phyloP scores from a whole-genome alignment of 129 eudicot species.

The Apium graveolens region DNA sequence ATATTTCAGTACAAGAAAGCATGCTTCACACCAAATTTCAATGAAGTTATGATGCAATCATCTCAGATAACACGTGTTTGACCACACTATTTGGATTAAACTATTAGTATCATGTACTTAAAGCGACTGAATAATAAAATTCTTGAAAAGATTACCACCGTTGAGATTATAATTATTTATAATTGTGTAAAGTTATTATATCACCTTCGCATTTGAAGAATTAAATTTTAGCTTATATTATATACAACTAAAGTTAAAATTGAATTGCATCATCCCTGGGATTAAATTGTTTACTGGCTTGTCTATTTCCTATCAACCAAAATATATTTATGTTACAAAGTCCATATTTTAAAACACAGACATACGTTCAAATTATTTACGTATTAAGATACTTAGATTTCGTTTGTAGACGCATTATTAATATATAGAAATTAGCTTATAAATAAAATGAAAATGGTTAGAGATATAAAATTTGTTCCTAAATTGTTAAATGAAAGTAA shows the following conservation, averaged over 20 bases:
- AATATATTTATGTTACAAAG: no score
- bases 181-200: not conserved
- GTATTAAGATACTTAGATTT: no score
- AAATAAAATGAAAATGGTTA: no score
- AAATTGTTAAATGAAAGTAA: no score
- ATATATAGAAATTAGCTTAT: no score
- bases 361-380: no score
- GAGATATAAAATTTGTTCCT: no score
- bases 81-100: not conserved
- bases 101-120: not conserved
- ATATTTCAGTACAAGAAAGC: not conserved
- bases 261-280: not conserved
- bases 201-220: not conserved
- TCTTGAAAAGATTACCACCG: not conserved
- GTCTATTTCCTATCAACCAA: no score
- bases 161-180: not conserved
- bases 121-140: not conserved
- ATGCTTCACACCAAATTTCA: not conserved
- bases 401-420: not conserved
- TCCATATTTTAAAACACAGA: not conserved
- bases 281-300: no score
- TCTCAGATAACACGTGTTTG: not conserved
- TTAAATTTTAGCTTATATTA: not conserved
- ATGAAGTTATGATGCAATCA: not conserved
- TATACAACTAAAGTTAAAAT: not conserved